Evolutionary conservation across 208 protist genomes (phyloP).

Genomic region (Crithidia mellificae): DNA sequence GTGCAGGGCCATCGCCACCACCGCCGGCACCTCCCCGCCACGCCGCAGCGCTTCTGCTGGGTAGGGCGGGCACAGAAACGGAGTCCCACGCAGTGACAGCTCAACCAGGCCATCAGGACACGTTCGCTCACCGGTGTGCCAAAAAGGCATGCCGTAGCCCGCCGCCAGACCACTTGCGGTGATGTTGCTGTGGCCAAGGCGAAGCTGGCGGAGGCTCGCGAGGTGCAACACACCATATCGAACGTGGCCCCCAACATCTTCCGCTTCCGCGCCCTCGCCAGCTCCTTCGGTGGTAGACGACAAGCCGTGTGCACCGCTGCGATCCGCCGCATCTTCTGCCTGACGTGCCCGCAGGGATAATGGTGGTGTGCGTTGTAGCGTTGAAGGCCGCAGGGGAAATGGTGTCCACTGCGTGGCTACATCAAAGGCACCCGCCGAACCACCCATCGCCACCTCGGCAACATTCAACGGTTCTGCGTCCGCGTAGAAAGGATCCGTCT

Average conservation of each 20-base stretch:
- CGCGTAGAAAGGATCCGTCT: too few species aligned
- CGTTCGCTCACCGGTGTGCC: background rate
- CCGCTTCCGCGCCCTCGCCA: too few species aligned
- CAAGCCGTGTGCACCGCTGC: too few species aligned
- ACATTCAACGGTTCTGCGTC: too few species aligned
- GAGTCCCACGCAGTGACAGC: background rate
- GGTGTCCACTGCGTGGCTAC: too few species aligned
- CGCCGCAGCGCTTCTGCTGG: background rate
- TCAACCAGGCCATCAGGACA: background rate
- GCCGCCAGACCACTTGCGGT: slow-evolving; percentile 4
- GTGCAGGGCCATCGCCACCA: background rate
- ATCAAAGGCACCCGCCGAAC: too few species aligned
- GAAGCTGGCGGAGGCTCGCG: background rate
- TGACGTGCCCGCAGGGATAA: too few species aligned
- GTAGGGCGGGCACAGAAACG: slow-evolving; percentile 8
- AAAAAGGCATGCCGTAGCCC: slow-evolving; percentile 4
- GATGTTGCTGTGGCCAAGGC: slow-evolving; percentile 11
- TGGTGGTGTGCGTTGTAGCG: too few species aligned
- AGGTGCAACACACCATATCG: slow-evolving; percentile 4
- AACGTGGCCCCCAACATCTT: background rate
- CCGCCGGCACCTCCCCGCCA: background rate
- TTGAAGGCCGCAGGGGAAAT: too few species aligned
- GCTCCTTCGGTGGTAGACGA: too few species aligned
- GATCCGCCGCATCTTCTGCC: too few species aligned
- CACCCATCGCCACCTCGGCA: too few species aligned